Conservation (phyloP, 73 alveolate genomes). For the Paramecium octaurelia region DNA sequence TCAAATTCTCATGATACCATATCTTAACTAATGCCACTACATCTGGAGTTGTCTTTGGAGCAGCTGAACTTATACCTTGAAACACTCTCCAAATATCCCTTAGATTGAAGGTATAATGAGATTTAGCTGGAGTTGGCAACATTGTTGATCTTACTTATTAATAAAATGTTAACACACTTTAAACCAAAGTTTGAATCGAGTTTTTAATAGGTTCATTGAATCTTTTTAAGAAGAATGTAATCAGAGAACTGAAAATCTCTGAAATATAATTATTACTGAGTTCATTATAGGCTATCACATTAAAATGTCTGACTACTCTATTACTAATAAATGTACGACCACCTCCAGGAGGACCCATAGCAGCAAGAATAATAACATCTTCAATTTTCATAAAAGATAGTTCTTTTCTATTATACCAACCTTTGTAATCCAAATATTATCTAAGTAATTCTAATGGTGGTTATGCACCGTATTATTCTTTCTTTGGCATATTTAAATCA, state of each 20-base stretch:
- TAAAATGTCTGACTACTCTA: conserved; percentile 97
- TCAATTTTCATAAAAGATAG: conserved; percentile 84
- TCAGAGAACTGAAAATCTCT: conserved; percentile 81
- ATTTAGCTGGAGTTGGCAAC: conserved; percentile 99
- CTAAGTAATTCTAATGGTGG: conserved; percentile 97
- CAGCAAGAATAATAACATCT: conserved; percentile 82
- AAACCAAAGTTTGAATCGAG: conserved; percentile 61
- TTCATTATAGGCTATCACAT: conserved; percentile 90
- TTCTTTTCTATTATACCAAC: conserved; percentile 90
- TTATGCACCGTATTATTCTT: conserved; percentile 96
- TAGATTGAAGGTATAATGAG: conserved; percentile 99
- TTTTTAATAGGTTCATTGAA: conserved; percentile 78
- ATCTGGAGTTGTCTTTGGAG: conserved; percentile 56
- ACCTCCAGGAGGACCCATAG: conserved; percentile 97
- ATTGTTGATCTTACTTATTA: conserved; percentile 89
- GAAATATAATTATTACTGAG: conserved; percentile 89
- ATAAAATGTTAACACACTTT: conserved; percentile 83
- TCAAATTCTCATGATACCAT: conserved; percentile 99
- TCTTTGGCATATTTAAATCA: conserved; percentile 97
- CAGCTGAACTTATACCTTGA: conserved; percentile 69
- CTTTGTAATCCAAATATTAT: conserved; percentile 90
- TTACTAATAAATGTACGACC: conserved; percentile 94
- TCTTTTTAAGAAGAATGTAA: conserved; percentile 36
- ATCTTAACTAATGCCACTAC: conserved; percentile 84
- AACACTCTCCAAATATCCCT: conserved; percentile 95